Evolutionary conservation across 257 asterid species (phyloP), one percentile per base, ranked within the genome.

Genomic region (Anisodus acutangulus): DNA sequence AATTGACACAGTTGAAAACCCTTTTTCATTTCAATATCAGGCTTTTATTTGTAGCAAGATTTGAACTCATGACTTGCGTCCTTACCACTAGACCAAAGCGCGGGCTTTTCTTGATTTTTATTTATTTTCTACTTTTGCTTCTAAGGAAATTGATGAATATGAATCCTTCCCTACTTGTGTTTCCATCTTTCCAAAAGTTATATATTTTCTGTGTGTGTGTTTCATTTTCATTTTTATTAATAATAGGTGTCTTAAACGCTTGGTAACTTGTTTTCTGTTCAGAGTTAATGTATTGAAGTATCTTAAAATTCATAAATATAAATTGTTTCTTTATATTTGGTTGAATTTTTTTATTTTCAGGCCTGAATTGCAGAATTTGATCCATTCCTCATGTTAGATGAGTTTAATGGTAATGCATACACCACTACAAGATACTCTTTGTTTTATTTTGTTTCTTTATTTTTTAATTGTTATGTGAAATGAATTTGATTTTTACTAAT

Each of bases 331-430:
- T 49, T 11, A 67, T 86, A 26, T 3, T 85, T 74, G 9, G 47
- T 85, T 82, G 62, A 57, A 57, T 69, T 1, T 9, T 80, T 47
- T 41, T 81, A 69, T 68, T 86, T 86, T 39, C 93, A 95, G 98
- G 92, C 93, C 94, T 47, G 97, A 95, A 82, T 87, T 93, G 93
- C 91, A 88, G 93, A 84, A 86, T 83, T 84, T 80, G 98, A 95
- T 88, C 98, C 99, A 15, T 95, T 94, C 84, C 93, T 95, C 86
- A 58, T 92, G 98, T 88, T 94, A 78, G 99, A 94, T 89, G 98
- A 94, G 58, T 94, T 94, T 87, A 85, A 90, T 85, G 98, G 99
- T 93, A 76, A 22, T 37, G 12, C 0, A 17, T 39, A 2, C 6
- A 49, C 5, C 45, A 41, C 4, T 41, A 41, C 26, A 41, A 5